A percentile compares a stretch with the other conserved stretches of the same genome.
Conservation (phyloP, 331 rosid species). For the Pyrus hybrid region DNA sequence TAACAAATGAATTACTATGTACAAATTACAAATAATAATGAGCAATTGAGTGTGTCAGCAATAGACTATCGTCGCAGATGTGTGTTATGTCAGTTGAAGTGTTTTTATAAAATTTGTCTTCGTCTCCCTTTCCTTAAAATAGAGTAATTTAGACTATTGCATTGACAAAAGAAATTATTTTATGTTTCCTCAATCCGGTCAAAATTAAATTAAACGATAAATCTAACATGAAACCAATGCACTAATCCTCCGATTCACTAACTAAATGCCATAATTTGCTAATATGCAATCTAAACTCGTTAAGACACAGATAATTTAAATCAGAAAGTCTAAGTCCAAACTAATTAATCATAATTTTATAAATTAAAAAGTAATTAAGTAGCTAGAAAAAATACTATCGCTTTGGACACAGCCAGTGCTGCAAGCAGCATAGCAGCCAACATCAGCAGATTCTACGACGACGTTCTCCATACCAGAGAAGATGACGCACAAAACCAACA, state of each 20-base stretch:
- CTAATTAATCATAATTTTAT: background rate
- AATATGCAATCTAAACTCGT: no score
- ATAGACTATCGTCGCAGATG: rapidly evolving
- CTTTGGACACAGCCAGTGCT: slow-evolving; percentile 44
- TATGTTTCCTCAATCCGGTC: background rate
- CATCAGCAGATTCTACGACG: slow-evolving; percentile 1
- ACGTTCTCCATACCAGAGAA: slow-evolving; percentile 12
- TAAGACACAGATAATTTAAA: no score
- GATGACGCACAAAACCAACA: slow-evolving; percentile 26
- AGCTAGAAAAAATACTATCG: slow-evolving; percentile 19
- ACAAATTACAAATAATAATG: background rate
- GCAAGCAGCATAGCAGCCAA: slow-evolving; percentile 44
- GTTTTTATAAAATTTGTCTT: no score
- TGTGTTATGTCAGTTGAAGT: background rate
- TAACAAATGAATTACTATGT: background rate
- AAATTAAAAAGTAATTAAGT: background rate
- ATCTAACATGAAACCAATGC: background rate
- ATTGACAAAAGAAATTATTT: no score
- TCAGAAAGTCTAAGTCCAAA: background rate
- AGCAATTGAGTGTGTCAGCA: rapidly evolving
- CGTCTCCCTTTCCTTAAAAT: no score
- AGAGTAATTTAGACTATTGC: no score
- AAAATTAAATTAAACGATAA: background rate
- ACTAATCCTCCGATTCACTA: no score
- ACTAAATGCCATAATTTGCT: no score